These are phyloP conservation scores for Starmerella geochares DNA, from an alignment of 805 yeast species.

Conservation along the genomic window DNA sequence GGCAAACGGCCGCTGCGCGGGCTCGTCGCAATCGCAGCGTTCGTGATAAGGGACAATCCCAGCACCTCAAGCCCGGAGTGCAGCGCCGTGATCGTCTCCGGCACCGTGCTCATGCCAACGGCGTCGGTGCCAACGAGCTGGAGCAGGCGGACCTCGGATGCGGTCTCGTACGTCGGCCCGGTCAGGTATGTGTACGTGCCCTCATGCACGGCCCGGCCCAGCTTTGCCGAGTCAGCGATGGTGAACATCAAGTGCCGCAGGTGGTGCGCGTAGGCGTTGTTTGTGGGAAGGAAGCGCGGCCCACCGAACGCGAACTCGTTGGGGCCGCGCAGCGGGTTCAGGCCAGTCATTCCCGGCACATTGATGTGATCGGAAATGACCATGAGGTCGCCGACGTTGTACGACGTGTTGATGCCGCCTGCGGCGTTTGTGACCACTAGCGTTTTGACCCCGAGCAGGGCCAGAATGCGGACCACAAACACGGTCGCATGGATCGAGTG, in stretches of 20 bases:
- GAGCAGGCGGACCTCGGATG: slow-evolving; percentile 82
- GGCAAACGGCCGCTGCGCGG: slow-evolving; percentile 26
- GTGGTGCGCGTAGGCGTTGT: slow-evolving; percentile 77
- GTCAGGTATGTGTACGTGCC: slow-evolving; percentile 78
- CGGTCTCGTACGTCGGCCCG: slow-evolving; percentile 88
- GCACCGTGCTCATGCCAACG: slow-evolving; percentile 97
- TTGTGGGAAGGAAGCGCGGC: slow-evolving; percentile 65
- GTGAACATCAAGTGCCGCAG: slow-evolving; percentile 53
- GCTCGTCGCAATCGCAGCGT: slow-evolving; percentile 59
- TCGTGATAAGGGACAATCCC: slow-evolving; percentile 80
- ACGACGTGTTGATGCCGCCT: slow-evolving; percentile 67
- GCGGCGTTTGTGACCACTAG: slow-evolving; percentile 92
- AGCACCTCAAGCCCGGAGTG: slow-evolving; percentile 74
- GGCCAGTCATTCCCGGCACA: slow-evolving; percentile 82
- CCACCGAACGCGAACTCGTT: slow-evolving; percentile 74
- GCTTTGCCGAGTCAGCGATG: slow-evolving; percentile 40
- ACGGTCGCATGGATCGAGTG: slow-evolving; percentile 71
- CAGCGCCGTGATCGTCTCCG: slow-evolving; percentile 87
- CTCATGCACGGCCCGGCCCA: slow-evolving; percentile 60
- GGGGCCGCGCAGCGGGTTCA: slow-evolving; percentile 79
- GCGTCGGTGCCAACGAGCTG: slow-evolving; percentile 74
- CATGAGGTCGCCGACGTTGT: slow-evolving; percentile 82
- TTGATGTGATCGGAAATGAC: slow-evolving; percentile 80
- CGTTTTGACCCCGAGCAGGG: slow-evolving; percentile 47
- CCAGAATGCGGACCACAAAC: slow-evolving; percentile 72